Evolutionary conservation across 2,329 filamentous ascomycete genomes (phyloP).

Genomic region (Colletotrichum noveboracense): DNA sequence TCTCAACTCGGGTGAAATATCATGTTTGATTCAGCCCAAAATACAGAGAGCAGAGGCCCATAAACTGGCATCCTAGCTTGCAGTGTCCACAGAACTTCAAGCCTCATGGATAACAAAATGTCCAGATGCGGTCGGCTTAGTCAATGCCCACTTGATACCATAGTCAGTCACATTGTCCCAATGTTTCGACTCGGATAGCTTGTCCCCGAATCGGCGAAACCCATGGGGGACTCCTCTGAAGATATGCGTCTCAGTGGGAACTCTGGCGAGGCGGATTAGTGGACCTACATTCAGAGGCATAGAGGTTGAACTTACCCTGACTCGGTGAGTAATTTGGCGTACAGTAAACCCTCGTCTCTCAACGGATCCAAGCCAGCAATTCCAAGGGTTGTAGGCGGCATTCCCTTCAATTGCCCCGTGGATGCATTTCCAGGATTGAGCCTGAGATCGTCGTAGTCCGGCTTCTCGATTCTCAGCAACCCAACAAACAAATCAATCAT

Average conservation of each 20-base stretch:
- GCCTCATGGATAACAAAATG: constrained; percentile 23
- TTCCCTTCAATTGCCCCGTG: constrained; percentile 37
- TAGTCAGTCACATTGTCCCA: constrained; percentile 49
- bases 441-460: constrained; percentile 34
- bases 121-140: constrained; percentile 33
- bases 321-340: constrained; percentile 45
- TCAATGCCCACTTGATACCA: constrained; percentile 47
- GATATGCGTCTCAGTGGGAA: constrained; percentile 52
- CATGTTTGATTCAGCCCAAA: neutral
- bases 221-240: constrained; percentile 60
- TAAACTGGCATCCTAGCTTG: neutral
- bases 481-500: constrained; percentile 36
- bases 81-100: neutral
- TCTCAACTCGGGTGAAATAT: neutral
- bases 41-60: neutral
- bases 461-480: constrained; percentile 29
- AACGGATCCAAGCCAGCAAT: constrained; percentile 52
- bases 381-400: constrained; percentile 50
- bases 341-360: constrained; percentile 54
- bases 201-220: constrained; percentile 44
- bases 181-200: constrained; percentile 39
- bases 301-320: constrained; percentile 39
- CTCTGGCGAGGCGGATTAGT: constrained; percentile 31
- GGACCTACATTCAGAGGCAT: neutral
- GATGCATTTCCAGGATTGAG: constrained; percentile 42